Base-by-base conservation (phyloP, 2,329 filamentous ascomycete species). In the Emergomyces orientalis region DNA sequence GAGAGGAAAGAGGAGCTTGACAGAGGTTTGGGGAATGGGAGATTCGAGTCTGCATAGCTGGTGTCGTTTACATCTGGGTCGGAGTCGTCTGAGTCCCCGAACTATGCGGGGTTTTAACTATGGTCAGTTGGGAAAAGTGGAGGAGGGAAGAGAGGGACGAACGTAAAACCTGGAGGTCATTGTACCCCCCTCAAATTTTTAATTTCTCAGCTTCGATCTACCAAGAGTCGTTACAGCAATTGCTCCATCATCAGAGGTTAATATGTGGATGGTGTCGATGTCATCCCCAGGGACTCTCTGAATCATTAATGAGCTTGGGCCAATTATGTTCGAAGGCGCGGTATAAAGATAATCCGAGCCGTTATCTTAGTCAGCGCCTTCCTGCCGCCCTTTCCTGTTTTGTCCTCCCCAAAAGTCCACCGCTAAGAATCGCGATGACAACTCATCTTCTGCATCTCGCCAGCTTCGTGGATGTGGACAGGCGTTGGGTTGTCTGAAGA, bases 1-100 rank as follows among this genome's bases (percentile, higher is more conserved):
- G 84, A 78, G 7, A 96, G 84, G 77, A 99, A 99, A 71, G 94
- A 90, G 63, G 82, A 80, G 63, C 94, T 89, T 1, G 90, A 85
- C 19, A 99, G 85, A 3, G 92, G 91, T 47, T 86, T 83, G 1
- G 94, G 94, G 77, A 96, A 97, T 14, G 94, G 94, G 5, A 97
- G 86, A 25, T 86, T 86, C 66, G 78, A 77, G 61, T 77, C 59
- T 19, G 37, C 75, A 69, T 85, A 81, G 69, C 88, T 85, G 69
- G 89, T 85, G 69, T 85, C 79, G 32, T 64, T 63, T 32, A 59
- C 68, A 64, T 57, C 34, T 58, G 77, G 77, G 57, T 71, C 71
- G 49, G 80, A 80, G 65, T 76, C 78, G 62, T 80, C 77, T 59
- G 76, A 77, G 68, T 77, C 74, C 65, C 72, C 73, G 66, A 78